Percentiles rank a stretch among this genome's conserved stretches.
phyloP scores from a whole-genome alignment of 2,329 filamentous ascomycete genomes.

The Cercospora zeae-maydis region DNA sequence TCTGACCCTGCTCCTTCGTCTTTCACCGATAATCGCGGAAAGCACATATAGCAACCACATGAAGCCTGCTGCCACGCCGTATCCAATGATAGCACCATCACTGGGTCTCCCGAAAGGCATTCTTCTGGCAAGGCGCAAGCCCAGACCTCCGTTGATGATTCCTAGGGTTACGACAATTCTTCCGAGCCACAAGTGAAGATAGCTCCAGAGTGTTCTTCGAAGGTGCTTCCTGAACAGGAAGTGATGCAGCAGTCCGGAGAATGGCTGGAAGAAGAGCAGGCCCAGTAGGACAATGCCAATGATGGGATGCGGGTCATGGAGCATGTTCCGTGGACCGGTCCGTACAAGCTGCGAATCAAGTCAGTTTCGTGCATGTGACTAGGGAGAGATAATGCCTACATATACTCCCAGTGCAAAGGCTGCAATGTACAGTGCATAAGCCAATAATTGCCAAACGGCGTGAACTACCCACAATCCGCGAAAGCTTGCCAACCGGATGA shows the following conservation, averaged over 20 bases:
- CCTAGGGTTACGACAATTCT: conserved; percentile 50
- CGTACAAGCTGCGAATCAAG: conserved; percentile 34
- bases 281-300: conserved; percentile 53
- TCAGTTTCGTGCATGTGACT: conserved; percentile 20
- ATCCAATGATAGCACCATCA: conserved; percentile 45
- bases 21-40: conserved; percentile 26
- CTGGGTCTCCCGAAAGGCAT: conserved; percentile 31
- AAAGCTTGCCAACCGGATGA: conserved; percentile 46
- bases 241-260: conserved; percentile 54
- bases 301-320: conserved; percentile 47
- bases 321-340: conserved; percentile 30
- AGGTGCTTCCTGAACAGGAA: conserved; percentile 49
- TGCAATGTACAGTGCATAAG: conserved; percentile 48
- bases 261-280: conserved; percentile 54
- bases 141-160: conserved; percentile 56
- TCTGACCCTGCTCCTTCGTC: conserved; percentile 13
- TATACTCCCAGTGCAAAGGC: conserved; percentile 53
- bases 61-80: conserved; percentile 49
- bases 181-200: conserved; percentile 55
- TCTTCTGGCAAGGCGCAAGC: conserved; percentile 48
- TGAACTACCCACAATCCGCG: conserved; percentile 45
- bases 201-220: conserved; percentile 46
- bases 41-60: conserved; percentile 45
- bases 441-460: conserved; percentile 49
- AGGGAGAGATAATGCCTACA: conserved; percentile 10